phyloP scores from a whole-genome alignment of 768 basidiomycete genomes.

The Butyriboletus loyo region DNA sequence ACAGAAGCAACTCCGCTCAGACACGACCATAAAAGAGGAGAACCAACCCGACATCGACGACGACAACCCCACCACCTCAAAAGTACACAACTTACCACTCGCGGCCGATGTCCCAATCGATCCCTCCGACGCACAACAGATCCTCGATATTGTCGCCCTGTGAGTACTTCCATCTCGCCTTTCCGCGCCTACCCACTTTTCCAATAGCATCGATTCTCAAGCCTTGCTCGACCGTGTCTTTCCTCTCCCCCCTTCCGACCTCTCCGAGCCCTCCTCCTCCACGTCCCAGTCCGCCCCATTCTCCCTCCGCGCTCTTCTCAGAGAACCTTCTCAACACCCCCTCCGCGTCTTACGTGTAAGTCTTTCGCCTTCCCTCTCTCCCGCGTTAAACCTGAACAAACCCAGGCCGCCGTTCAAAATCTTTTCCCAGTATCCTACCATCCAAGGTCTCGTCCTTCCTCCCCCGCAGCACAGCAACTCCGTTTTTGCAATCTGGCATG shows the following conservation, averaged over 20 bases:
- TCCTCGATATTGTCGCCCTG: constrained; percentile 61
- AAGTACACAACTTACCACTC: constrained; percentile 31
- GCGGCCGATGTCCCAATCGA: constrained; percentile 49
- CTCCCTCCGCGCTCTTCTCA: constrained; percentile 58
- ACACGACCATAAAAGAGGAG: constrained; percentile 33
- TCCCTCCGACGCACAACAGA: constrained; percentile 44
- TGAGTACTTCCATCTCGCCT: constrained; percentile 26
- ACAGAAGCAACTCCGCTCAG: constrained; percentile 44
- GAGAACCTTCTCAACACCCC: constrained; percentile 50
- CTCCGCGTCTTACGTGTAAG: constrained; percentile 56
- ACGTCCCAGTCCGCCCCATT: constrained; percentile 32
- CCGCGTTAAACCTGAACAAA: not conserved
- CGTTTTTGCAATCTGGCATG: constrained; percentile 73
- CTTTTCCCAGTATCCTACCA: constrained; percentile 67
- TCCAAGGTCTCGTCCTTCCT: constrained; percentile 60
- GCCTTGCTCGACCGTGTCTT: constrained; percentile 80
- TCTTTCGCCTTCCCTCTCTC: constrained; percentile 20
- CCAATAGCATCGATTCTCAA: constrained; percentile 61
- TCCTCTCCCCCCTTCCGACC: constrained; percentile 43
- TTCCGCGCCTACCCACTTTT: not conserved
- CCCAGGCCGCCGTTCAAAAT: constrained; percentile 60
- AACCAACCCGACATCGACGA: constrained; percentile 21
- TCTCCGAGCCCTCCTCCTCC: constrained; percentile 41
- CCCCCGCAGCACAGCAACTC: constrained; percentile 64
- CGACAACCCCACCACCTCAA: constrained; percentile 16